Percentiles rank a stretch among this genome's conserved stretches.
Evolutionary conservation across 116 monocot species (phyloP).

Genomic region (Zostera marina): DNA sequence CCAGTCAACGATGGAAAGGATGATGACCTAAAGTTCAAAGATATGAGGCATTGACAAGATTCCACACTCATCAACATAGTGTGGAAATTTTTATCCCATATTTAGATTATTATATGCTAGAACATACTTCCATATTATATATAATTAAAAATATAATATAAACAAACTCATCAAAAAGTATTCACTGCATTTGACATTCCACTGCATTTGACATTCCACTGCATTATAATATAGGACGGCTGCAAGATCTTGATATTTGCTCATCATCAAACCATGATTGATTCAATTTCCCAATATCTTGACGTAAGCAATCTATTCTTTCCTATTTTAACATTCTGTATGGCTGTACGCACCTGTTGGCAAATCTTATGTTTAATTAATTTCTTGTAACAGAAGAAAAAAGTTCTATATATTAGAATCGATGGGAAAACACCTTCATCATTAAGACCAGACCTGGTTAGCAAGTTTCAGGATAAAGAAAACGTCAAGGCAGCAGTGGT

Average conservation of each 20-base stretch:
- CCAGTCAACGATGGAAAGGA: too few species aligned
- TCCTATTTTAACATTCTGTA: neutral
- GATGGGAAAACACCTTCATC: slow-evolving; percentile 83
- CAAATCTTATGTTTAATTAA: neutral
- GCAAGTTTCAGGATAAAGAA: slow-evolving; percentile 77
- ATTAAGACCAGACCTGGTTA: slow-evolving; percentile 65
- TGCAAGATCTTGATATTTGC: slow-evolving; percentile 94
- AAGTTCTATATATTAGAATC: slow-evolving; percentile 84
- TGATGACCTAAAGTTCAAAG: too few species aligned
- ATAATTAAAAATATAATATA: too few species aligned
- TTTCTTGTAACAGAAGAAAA: slow-evolving; percentile 69
- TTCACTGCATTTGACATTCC: too few species aligned
- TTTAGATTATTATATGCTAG: too few species aligned
- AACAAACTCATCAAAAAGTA: too few species aligned
- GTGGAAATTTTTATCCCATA: too few species aligned
- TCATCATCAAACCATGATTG: slow-evolving; percentile 88
- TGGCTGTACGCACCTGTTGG: neutral
- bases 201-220: neutral
- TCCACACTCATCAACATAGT: too few species aligned
- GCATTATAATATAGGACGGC: slow-evolving; percentile 56
- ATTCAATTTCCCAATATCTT: slow-evolving; percentile 59
- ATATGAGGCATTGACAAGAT: too few species aligned
- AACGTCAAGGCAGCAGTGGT: slow-evolving; percentile 78
- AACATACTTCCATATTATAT: too few species aligned
- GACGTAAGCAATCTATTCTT: slow-evolving; percentile 27